A percentile compares a stretch with the other conserved stretches of the same genome.
phyloP scores from a whole-genome alignment of 768 basidiomycete genomes.

The Tulasnella sp. region DNA sequence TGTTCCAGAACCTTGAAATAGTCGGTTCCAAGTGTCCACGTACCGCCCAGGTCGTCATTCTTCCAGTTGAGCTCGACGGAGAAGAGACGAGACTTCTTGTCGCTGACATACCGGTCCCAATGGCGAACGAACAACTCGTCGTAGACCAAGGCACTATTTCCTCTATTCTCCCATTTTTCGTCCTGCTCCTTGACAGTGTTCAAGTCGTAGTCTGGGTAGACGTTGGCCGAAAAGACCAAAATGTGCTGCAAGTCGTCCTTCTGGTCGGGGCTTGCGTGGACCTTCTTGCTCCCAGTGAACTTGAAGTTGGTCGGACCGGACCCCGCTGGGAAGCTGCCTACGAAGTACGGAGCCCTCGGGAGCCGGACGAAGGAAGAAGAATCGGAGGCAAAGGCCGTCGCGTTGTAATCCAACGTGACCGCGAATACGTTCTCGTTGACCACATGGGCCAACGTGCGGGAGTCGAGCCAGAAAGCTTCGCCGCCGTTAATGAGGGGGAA shows the following conservation, averaged over 20 bases:
- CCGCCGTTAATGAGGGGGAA: slow-evolving; percentile 60
- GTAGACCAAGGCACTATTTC: slow-evolving; percentile 67
- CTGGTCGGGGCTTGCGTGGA: background rate
- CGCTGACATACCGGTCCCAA: slow-evolving; percentile 71
- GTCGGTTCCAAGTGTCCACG: slow-evolving; percentile 52
- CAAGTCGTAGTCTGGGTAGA: slow-evolving; percentile 43
- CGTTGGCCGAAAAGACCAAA: slow-evolving; percentile 85
- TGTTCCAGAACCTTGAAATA: slow-evolving; percentile 47
- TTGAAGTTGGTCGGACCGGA: slow-evolving; percentile 54
- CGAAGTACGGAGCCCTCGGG: slow-evolving; percentile 56
- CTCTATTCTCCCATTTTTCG: slow-evolving; percentile 64
- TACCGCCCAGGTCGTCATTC: slow-evolving; percentile 37
- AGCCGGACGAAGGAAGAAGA: slow-evolving; percentile 48
- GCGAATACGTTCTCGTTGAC: slow-evolving; percentile 57
- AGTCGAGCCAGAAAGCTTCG: slow-evolving; percentile 73
- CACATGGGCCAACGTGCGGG: slow-evolving; percentile 65
- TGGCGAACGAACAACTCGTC: slow-evolving; percentile 67
- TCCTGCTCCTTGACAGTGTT: slow-evolving; percentile 66
- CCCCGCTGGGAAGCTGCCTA: slow-evolving; percentile 25
- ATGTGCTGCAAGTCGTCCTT: slow-evolving; percentile 30
- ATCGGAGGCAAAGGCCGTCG: slow-evolving; percentile 37
- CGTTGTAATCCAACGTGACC: slow-evolving; percentile 48
- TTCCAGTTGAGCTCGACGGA: slow-evolving; percentile 53
- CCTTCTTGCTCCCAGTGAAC: slow-evolving; percentile 44
- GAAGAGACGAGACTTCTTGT: slow-evolving; percentile 70